Base-by-base conservation (phyloP, 2,329 filamentous ascomycete species). In the Triangularia setosa region DNA sequence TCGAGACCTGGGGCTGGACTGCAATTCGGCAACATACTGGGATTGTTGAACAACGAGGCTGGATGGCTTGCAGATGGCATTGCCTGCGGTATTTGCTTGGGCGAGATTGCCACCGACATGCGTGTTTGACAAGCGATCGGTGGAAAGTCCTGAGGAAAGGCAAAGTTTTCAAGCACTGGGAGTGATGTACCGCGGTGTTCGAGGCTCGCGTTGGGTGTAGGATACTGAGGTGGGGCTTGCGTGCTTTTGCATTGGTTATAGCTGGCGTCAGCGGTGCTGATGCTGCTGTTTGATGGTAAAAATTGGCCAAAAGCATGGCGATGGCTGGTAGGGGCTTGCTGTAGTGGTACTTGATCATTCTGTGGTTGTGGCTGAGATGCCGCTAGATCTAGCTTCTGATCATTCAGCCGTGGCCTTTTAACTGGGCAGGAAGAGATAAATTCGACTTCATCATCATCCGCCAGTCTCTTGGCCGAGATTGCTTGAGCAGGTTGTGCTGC, bases 391-490 rank as follows among this genome's bases (percentile, higher is more conserved):
- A 30, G 27, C 4, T 59, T 52, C n/a, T 61, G 59, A 12, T 58
- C 58, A 12, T 54, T 58, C 30, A 24, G 27, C 16, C 59, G 60
- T 33, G 24, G 60, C 67, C 74, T 79, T 72, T 79, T 81, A 59
- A 80, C 75, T 9, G 79, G 78, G 24, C 77, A 76, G 21, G 75
- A 77, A 53, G 78, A 80, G 30, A 82, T 72, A 61, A 81, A 79
- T 67, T 81, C 74, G 30, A 82, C 73, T 58, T 82, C 80, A 64
- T 78, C 75, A 57, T 81, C 78, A 24, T 68, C 21, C 8, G 59
- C 69, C 60, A 71, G 18, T 28, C 67, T 65, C 68, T 77, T 78
- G 3, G 68, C 68, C 35, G 72, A 69, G 23, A 65, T 16, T 9
- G 8, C 23, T 27, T 30, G 48, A 16, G n/a, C 3, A 23, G 25